A percentile compares a stretch with the other conserved stretches of the same genome.
phyloP scores from a whole-genome alignment of 1,139 yeast genomes.

The Hyphopichia fennica region DNA sequence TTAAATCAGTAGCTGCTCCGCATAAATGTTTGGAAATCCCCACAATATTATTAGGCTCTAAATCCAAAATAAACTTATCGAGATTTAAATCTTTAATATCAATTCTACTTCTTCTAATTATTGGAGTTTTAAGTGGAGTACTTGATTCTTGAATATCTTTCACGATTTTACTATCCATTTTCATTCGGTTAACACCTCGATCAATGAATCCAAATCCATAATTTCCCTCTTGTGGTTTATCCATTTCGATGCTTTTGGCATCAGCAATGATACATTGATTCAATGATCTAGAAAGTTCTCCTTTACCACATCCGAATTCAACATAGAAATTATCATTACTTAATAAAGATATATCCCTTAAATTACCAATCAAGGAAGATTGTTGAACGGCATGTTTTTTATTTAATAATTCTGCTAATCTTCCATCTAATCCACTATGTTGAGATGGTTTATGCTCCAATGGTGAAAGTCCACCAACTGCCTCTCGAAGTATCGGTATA shows the following conservation, averaged over 20 bases:
- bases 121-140: conserved; percentile 21
- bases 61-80: conserved; percentile 40
- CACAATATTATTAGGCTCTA: conserved; percentile 32
- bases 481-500: conserved; percentile 18
- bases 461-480: conserved; percentile 15
- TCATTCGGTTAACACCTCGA: conserved; percentile 75
- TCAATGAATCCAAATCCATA: conserved; percentile 68
- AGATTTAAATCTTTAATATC: conserved; percentile 78
- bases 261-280: conserved; percentile 41
- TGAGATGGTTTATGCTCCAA: conserved; percentile 12
- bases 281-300: conserved; percentile 75
- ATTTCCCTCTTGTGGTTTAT: background rate
- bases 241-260: background rate
- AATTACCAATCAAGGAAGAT: conserved; percentile 73
- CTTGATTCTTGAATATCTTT: conserved; percentile 46
- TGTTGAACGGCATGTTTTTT: conserved; percentile 84
- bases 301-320: conserved; percentile 92
- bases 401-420: conserved; percentile 52
- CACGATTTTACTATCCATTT: conserved; percentile 67
- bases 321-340: conserved; percentile 43
- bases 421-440: conserved; percentile 31
- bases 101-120: conserved; percentile 55
- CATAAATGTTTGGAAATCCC: conserved; percentile 87
- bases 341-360: conserved; percentile 46
- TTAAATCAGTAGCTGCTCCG: conserved; percentile 91